Conservation (phyloP, 1,284 basidiomycete species). For the Moesziomyces aphidis region DNA sequence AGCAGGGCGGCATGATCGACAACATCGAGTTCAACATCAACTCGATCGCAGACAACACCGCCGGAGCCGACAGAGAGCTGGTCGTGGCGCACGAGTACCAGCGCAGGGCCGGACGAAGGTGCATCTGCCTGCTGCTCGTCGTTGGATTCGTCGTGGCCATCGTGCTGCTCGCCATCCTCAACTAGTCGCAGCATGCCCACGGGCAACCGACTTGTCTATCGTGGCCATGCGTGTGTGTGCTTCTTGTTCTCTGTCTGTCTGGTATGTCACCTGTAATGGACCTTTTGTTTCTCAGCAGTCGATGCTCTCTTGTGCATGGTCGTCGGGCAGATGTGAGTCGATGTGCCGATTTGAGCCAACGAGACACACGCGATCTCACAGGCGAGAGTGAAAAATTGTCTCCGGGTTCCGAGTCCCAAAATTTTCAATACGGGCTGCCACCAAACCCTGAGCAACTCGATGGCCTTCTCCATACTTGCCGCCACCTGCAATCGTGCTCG, state of each 20-base stretch:
- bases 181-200: background rate
- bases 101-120: slow-evolving; percentile 88
- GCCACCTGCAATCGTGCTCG: background rate
- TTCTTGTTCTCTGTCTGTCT: slow-evolving; percentile 2
- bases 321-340: background rate
- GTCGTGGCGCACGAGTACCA: slow-evolving; percentile 93
- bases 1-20: slow-evolving; percentile 95
- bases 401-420: slow-evolving; percentile 34
- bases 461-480: background rate
- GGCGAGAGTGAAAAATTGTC: background rate
- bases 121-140: slow-evolving; percentile 88
- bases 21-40: slow-evolving; percentile 96
- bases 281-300: background rate
- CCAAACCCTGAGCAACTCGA: background rate
- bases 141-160: slow-evolving; percentile 87
- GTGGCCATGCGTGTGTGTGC: background rate
- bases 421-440: slow-evolving; percentile 17
- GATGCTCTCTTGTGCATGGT: background rate
- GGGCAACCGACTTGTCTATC: background rate
- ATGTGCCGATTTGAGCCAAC: background rate
- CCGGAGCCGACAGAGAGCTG: slow-evolving; percentile 86
- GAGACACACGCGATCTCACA: background rate
- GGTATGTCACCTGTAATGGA: slow-evolving; percentile 19
- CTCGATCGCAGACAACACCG: slow-evolving; percentile 84
- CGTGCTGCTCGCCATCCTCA: slow-evolving; percentile 79